Conservation (phyloP, 78 protist species). For the Isochrysis galbana region DNA sequence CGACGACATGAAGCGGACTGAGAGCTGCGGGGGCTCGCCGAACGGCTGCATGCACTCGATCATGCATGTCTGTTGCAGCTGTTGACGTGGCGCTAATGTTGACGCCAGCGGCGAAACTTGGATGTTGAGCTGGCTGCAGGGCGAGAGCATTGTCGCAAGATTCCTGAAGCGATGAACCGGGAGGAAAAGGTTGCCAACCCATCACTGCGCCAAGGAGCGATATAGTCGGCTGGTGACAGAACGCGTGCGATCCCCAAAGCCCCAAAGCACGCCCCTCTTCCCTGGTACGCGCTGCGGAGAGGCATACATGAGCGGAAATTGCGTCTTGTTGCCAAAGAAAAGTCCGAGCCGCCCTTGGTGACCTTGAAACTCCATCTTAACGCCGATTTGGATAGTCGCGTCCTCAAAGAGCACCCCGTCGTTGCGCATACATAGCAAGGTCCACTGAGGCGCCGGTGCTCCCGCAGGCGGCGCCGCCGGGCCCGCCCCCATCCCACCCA, state of each 20-base stretch:
- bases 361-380: slow-evolving; percentile 29
- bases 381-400: not conserved
- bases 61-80: not conserved
- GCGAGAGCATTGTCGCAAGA: not conserved
- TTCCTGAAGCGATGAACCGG: too few relatives aligned
- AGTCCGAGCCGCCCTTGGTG: slow-evolving; percentile 28
- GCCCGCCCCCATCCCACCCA: not conserved
- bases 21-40: not conserved
- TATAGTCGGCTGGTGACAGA: too few relatives aligned
- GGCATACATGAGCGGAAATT: not conserved
- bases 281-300: too few relatives aligned
- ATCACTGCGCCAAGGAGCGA: too few relatives aligned
- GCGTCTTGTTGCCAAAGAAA: slow-evolving; percentile 38
- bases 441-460: not conserved
- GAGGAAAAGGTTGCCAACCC: too few relatives aligned
- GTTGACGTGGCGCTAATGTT: not conserved
- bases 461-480: not conserved
- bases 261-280: too few relatives aligned
- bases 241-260: too few relatives aligned
- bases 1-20: not conserved
- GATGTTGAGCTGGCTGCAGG: not conserved
- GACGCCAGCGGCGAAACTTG: not conserved
- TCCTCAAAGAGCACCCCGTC: slow-evolving; percentile 48
- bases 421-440: not conserved
- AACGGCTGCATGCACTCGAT: not conserved